Evolutionary conservation across 352 stramenopile species (phyloP), one percentile per base, ranked within the genome.

Genomic region (Phytophthora lateralis): DNA sequence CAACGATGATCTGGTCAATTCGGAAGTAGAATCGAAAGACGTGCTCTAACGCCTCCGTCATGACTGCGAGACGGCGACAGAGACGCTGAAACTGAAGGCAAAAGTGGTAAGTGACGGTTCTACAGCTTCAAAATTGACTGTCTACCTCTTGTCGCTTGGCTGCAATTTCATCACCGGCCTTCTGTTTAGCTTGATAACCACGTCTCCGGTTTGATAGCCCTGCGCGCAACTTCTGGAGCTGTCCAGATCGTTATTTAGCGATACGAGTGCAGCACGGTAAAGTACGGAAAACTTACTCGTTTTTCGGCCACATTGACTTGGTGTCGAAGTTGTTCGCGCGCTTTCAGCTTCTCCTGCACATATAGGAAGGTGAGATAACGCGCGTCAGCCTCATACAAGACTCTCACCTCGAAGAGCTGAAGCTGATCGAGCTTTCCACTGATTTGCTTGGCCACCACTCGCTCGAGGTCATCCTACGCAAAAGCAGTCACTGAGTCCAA

Each of bases 21-120:
- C 75, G 75, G 46, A 65, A 41, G 20, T 84, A 69, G 45, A 87
- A 84, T 39, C 75, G 63, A 44, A 87, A 82, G 10, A 87, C 75
- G 29, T 80, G 66, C 54, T 84, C 77, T 20, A 84, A 45, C 11
- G 66, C 71, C 15, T 62, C 55, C 6, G 66, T 78, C 56, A 77
- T 71, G n/a, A 61, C 60, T 4, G 37, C 54, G 4, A 82, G 53
- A n/a, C 56, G 75, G 20, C 63, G 71, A 39, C 67, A 70, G 8
- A 80, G 54, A 6, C 29, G 39, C 10, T 73, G 34, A 47, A 80
- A 75, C 77, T 87, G 20, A 2, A 51, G 6, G 2, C 27, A 32
- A 30, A 7, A 58, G n/a, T 20, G 35, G 17, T 42, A 5, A 17
- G 7, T 26, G 39, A 7, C 20, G 21, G 21, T 26, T 10, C 14